Evolutionary conservation across 1,139 yeast genomes (phyloP).

Genomic region (Arxiozyma heterogenica): DNA sequence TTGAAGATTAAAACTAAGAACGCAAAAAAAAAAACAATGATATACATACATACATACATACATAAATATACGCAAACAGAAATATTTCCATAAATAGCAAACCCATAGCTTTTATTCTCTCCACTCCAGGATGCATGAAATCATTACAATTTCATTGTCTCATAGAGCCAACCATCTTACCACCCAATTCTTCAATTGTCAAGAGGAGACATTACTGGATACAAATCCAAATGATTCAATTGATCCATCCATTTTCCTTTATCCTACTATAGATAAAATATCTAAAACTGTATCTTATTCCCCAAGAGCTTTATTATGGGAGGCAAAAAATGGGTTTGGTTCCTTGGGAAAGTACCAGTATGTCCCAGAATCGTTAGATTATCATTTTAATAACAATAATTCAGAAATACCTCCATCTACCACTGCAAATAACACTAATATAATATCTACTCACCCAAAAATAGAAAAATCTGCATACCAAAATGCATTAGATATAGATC

Average conservation of each 20-base stretch:
- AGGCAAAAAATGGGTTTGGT: constrained; percentile 59
- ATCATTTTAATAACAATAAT: constrained; percentile 14
- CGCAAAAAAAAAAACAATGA: background rate
- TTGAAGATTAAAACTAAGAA: background rate
- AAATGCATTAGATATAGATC: constrained; percentile 46
- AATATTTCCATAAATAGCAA: background rate
- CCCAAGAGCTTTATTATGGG: constrained; percentile 77
- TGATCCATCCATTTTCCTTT: constrained; percentile 40
- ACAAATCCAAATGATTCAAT: constrained; percentile 39
- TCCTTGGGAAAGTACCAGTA: constrained; percentile 48
- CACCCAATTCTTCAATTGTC: constrained; percentile 74
- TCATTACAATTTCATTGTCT: constrained; percentile 61
- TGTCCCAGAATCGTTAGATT: constrained; percentile 23
- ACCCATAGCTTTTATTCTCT: background rate
- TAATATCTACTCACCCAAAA: constrained; percentile 24
- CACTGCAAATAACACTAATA: constrained; percentile 9
- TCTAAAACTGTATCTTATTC: constrained; percentile 49
- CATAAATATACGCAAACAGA: background rate
- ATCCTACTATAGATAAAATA: constrained; percentile 34
- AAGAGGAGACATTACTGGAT: constrained; percentile 54
- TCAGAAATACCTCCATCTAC: constrained; percentile 9
- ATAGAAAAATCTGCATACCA: constrained; percentile 51
- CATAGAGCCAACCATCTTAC: constrained; percentile 62
- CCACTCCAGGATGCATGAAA: constrained; percentile 53
- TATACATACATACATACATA: background rate